These are phyloP conservation scores for Lentinus tigrinus DNA, from an alignment of 768 basidiomycete genomes.

Conservation along the genomic window DNA sequence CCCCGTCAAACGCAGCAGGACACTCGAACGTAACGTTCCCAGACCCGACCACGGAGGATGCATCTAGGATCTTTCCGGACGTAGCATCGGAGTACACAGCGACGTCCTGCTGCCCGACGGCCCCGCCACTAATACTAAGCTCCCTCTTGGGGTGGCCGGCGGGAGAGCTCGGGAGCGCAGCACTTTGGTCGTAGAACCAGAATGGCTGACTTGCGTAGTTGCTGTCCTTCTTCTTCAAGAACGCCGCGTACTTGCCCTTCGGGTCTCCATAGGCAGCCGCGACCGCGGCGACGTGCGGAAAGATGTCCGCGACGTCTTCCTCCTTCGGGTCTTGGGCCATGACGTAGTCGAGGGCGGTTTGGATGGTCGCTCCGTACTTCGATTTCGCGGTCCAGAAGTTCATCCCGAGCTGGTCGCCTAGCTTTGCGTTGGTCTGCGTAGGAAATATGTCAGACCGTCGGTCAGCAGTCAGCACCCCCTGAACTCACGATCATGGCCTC, in stretches of 20 bases:
- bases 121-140: neutral
- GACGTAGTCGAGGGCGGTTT: conserved; percentile 49
- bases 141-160: conserved; percentile 24
- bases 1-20: conserved; percentile 36
- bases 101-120: neutral
- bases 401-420: conserved; percentile 50
- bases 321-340: conserved; percentile 42
- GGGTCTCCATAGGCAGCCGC: conserved; percentile 56
- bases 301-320: conserved; percentile 40
- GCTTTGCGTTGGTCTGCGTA: conserved; percentile 48
- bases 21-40: conserved; percentile 33
- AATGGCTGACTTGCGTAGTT: conserved; percentile 39
- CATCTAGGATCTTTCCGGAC: neutral
- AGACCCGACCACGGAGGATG: neutral
- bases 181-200: conserved; percentile 49
- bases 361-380: conserved; percentile 50
- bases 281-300: conserved; percentile 52
- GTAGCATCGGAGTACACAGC: neutral
- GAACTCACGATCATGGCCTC: conserved; percentile 53
- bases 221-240: conserved; percentile 33
- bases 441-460: neutral
- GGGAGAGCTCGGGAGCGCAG: conserved; percentile 40
- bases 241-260: conserved; percentile 45
- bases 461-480: neutral
- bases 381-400: conserved; percentile 48